phyloP scores from a whole-genome alignment of 1,284 basidiomycete species.

The Microbotryum lychnidis-dioicae region DNA sequence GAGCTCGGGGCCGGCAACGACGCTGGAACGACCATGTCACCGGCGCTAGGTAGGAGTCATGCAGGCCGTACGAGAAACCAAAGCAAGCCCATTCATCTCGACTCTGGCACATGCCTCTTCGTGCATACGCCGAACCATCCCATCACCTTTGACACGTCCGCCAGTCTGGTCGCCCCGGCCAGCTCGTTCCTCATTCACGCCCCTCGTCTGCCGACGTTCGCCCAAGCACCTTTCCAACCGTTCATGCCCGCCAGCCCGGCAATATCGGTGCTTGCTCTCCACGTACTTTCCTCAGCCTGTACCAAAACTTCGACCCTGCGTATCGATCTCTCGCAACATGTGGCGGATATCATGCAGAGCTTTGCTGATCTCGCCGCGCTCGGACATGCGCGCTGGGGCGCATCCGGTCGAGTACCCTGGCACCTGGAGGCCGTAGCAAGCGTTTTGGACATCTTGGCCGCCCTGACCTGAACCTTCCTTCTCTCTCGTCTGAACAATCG shows the following conservation, averaged over 20 bases:
- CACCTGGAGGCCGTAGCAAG: conserved; percentile 22
- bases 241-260: neutral
- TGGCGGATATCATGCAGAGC: conserved; percentile 27
- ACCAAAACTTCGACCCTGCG: conserved; percentile 23
- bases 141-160: conserved; percentile 5
- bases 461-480: neutral
- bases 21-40: neutral
- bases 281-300: conserved; percentile 23
- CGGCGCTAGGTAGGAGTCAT: neutral
- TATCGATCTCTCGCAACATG: conserved; percentile 16
- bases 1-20: neutral
- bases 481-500: neutral
- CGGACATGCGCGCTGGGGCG: conserved; percentile 21
- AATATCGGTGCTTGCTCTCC: conserved; percentile 20
- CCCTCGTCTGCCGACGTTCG: conserved; percentile 18
- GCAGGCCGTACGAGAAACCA: neutral
- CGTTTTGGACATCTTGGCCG: neutral
- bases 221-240: conserved; percentile 5
- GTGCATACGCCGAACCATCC: conserved; percentile 25
- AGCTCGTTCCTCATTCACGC: conserved; percentile 21
- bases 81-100: conserved; percentile 15
- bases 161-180: conserved; percentile 19
- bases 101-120: conserved; percentile 11
- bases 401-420: conserved; percentile 23
- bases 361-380: conserved; percentile 27